These are phyloP conservation scores for Heracleum sosnowskyi DNA, from an alignment of 129 eudicot genomes.

Conservation along the genomic window DNA sequence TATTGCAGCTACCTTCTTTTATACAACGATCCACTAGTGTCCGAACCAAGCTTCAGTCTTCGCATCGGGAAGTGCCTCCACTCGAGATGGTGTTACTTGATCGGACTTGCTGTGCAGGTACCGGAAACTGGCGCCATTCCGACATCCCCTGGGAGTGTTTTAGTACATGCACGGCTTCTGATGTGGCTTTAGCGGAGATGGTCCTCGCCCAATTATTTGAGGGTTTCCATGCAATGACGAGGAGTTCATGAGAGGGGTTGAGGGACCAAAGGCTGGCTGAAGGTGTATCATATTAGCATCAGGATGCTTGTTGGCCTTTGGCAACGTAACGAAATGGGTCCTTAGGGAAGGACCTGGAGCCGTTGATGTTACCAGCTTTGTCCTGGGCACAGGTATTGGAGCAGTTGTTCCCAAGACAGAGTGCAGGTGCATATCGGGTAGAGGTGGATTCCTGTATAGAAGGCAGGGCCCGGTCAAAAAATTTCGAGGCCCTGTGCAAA, in stretches of 20 bases:
- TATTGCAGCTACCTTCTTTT: background rate
- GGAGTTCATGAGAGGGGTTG: background rate
- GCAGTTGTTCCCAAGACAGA: background rate
- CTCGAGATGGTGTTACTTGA: background rate
- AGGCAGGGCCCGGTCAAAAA: too few species aligned
- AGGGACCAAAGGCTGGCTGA: background rate
- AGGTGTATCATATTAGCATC: background rate
- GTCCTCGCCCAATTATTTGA: background rate
- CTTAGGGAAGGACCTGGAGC: conserved; percentile 5
- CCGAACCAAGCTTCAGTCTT: background rate
- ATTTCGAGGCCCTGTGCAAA: too few species aligned
- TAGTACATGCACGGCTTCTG: background rate
- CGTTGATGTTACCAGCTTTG: background rate
- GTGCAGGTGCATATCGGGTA: background rate
- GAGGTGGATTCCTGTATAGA: background rate
- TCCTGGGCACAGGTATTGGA: background rate
- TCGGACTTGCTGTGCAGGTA: background rate
- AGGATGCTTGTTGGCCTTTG: background rate
- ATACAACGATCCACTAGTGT: background rate
- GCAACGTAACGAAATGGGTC: too few species aligned
- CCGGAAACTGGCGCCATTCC: background rate
- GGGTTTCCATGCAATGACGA: background rate
- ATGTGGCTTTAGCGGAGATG: background rate
- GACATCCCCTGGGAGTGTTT: background rate
- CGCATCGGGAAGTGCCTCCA: background rate